Evolutionary conservation across 1,284 basidiomycete genomes (phyloP).

Genomic region (Grifola frondosa): DNA sequence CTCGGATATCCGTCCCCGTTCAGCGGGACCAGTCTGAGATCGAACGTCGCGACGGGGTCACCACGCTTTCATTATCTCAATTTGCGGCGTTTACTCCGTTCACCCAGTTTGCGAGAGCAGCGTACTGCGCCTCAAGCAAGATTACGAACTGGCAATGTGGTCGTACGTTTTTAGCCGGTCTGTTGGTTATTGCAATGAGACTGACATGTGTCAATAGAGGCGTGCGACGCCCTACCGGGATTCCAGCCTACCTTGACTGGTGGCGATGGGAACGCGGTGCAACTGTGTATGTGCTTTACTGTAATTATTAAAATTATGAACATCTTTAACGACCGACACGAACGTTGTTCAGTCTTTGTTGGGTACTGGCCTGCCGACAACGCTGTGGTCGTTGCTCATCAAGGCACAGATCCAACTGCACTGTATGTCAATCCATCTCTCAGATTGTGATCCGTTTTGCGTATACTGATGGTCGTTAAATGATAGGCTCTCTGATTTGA

Average conservation of each 20-base stretch:
- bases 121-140: constrained; percentile 45
- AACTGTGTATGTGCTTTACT: constrained; percentile 37
- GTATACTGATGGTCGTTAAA: not conserved
- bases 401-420: constrained; percentile 52
- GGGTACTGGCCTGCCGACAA: constrained; percentile 46
- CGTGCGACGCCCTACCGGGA: constrained; percentile 42
- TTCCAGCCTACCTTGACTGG: constrained; percentile 46
- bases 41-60: constrained; percentile 19
- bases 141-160: constrained; percentile 47
- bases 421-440: constrained; percentile 28
- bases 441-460: not conserved
- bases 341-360: constrained; percentile 44
- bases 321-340: too few relatives aligned
- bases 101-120: constrained; percentile 50
- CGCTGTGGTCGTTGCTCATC: constrained; percentile 49
- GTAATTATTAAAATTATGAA: too few relatives aligned
- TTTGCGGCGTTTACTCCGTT: constrained; percentile 43
- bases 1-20: not conserved
- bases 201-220: constrained; percentile 18
- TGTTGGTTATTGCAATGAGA: not conserved
- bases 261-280: constrained; percentile 46
- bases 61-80: constrained; percentile 34
- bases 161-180: constrained; percentile 27
- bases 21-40: not conserved
- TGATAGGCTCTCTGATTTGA: constrained; percentile 43